Evolutionary conservation across 257 asterid species (phyloP).

Genomic region (Solanum sparsipilum): DNA sequence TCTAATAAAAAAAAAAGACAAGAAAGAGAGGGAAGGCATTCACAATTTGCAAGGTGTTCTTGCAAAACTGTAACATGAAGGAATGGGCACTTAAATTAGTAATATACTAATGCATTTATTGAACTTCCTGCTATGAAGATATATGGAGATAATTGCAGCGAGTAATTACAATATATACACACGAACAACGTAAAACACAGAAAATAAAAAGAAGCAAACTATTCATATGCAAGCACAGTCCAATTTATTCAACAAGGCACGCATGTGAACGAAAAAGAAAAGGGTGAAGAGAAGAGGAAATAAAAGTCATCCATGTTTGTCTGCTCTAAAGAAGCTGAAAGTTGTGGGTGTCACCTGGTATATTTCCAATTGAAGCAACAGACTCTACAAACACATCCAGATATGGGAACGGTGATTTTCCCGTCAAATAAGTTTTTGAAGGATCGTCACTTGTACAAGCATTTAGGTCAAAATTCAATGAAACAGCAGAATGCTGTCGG

Average conservation of each 20-base stretch:
- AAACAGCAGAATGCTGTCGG: slow-evolving; percentile 16
- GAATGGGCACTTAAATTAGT: not conserved
- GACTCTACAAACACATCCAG: slow-evolving; percentile 60
- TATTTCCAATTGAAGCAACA: slow-evolving; percentile 68
- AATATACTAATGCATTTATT: not conserved
- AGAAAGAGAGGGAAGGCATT: not conserved
- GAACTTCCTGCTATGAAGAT: not conserved
- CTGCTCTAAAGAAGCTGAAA: not conserved
- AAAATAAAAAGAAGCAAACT: not conserved
- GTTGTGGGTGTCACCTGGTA: slow-evolving; percentile 39
- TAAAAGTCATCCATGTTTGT: not conserved
- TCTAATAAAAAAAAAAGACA: not conserved
- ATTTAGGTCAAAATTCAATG: slow-evolving; percentile 30
- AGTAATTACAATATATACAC: not conserved
- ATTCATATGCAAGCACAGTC: not conserved
- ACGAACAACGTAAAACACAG: not conserved
- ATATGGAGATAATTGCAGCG: not conserved
- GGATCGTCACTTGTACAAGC: slow-evolving; percentile 48
- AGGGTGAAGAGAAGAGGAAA: not conserved
- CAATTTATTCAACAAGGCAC: not conserved
- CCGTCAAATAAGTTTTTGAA: slow-evolving; percentile 61
- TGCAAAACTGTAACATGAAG: not conserved
- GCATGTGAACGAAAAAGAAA: not conserved
- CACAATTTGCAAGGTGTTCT: not conserved
- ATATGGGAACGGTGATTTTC: slow-evolving; percentile 81